Base-by-base conservation (phyloP, 352 stramenopile genomes). In the Pythium sp. region DNA sequence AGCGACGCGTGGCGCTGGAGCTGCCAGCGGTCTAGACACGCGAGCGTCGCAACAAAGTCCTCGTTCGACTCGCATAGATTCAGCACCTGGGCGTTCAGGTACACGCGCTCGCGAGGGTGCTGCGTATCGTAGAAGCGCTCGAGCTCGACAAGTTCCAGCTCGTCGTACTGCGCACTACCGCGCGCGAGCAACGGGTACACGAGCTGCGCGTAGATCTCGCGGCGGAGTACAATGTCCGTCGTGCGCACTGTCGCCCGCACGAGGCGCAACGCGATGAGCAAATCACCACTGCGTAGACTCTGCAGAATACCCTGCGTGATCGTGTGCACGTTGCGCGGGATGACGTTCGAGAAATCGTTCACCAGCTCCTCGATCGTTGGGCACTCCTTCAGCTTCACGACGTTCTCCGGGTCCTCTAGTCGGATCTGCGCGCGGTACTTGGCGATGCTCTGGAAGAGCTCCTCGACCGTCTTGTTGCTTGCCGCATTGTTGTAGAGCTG, bases 21-120 rank as follows among this genome's bases (percentile, higher is more conserved):
- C 24, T 89, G 80, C 79, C 80, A 90, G 24, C 82, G 79, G 51
- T 92, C 80, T 22, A 92, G 62, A 36, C 80, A 86, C 41, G 80
- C 73, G 3, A 92, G 53, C 76, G 87, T 77, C 2, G 82, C 89
- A 28, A 72, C 75, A 24, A 92, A 65, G 30, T 92, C 82, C 38
- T 87, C 70, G 57, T 86, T 87, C 2, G 80, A 83, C 49, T 88
- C 79, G 51, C 84, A 92, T 24, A 90, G 72, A 56, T 91, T 89
- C n/a, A 92, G 54, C 22, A 92, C 68, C 47, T 90, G 73, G 12
- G 84, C 71, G 61, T 88, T 86, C 38, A 92, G 57, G 15, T 74
- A 54, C 20, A 64, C 61, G 51, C 79, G 79, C 54, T 81, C 28
- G 5, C 67, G 60, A 20, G 73, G 74, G 57, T 92, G 72, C 62